phyloP scores from a whole-genome alignment of 176 grass and related monocot species.

The Carex cristatella region DNA sequence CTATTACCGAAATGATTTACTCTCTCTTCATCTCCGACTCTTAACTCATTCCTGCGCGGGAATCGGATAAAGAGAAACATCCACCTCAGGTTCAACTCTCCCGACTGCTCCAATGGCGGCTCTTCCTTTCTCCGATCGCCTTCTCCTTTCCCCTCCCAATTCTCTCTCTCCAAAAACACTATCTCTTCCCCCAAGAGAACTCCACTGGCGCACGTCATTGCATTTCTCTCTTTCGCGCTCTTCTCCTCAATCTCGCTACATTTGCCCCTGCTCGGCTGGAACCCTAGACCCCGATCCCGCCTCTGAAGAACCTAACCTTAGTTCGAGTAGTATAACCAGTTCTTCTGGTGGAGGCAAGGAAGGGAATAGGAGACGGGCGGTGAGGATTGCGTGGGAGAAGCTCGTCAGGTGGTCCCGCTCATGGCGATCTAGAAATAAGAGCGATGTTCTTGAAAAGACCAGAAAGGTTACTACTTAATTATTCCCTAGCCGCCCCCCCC shows the following conservation, averaged over 20 bases:
- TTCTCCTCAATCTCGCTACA: conserved; percentile 15
- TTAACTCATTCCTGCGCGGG: not conserved
- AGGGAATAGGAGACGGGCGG: conserved; percentile 41
- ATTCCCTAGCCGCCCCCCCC: too few species aligned
- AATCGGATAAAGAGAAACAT: not conserved
- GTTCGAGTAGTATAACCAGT: not conserved
- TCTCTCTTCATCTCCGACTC: too few species aligned
- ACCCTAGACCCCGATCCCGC: not conserved
- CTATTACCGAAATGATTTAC: too few species aligned
- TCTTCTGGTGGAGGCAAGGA: conserved; percentile 11
- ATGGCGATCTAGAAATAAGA: conserved; percentile 55
- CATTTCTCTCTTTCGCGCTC: conserved; percentile 15
- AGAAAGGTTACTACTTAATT: conserved; percentile 40
- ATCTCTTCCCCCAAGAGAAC: not conserved
- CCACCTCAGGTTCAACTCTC: too few species aligned
- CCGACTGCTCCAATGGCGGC: not conserved
- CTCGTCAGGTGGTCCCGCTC: conserved; percentile 83
- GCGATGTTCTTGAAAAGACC: conserved; percentile 70
- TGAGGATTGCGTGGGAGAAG: conserved; percentile 90
- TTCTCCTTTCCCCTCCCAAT: not conserved
- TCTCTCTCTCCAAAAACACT: not conserved
- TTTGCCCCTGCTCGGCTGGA: conserved; percentile 22
- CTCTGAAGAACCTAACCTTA: not conserved
- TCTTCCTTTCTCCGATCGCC: conserved; percentile 9
- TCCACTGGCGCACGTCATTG: not conserved